Base-by-base conservation (phyloP, 2,329 filamentous ascomycete genomes). In the Hypoxylon sp. region DNA sequence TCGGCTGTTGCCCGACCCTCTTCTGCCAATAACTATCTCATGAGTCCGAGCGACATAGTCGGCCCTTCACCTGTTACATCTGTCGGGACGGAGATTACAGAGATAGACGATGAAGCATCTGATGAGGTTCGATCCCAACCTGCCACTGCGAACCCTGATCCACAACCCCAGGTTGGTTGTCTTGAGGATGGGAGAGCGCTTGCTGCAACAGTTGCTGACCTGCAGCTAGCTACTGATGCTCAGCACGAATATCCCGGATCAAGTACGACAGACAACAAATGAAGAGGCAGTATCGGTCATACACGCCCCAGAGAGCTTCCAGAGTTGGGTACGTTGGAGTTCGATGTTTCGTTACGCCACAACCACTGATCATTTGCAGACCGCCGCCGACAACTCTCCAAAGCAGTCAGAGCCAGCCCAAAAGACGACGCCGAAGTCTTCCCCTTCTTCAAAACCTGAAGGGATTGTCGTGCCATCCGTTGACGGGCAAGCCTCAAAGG, bases 251-350 rank as follows among this genome's bases (percentile, higher is more conserved):
- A 75, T 91, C 8, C 81, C 88, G 2, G 87, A 88, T 46, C 82
- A 85, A 65, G 75, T 91, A 78, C 82, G 89, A 77, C 85, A 86
- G 56, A 82, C 82, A 58, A 86, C 87, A 24, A 90, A 89, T 68
- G 93, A 97, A 72, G 93, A 94, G 72, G 91, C 93, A 24, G 87
- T 93, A 58, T 98, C 94, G 1, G 94, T 97, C 60, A 97, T 98
- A 73, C 94, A 97, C 83, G 93, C 93, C 15, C 94, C 94, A 0
- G 86, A 93, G 71, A 93, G 91, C 68, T 98, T 96, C 79, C 87
- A 89, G 62, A 88, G 88, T 73, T 97, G 96, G 87, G 93, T 96
- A 79, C 77, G 87, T 78, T 46, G 50, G 42, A 50, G 29, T 39
- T 21, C 21, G 17, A 58, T 27, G 17, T 27, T 2, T 42, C 21